These are phyloP conservation scores for Penicillium sp. DNA, from an alignment of 2,329 filamentous ascomycete species.

Conservation along the genomic window DNA sequence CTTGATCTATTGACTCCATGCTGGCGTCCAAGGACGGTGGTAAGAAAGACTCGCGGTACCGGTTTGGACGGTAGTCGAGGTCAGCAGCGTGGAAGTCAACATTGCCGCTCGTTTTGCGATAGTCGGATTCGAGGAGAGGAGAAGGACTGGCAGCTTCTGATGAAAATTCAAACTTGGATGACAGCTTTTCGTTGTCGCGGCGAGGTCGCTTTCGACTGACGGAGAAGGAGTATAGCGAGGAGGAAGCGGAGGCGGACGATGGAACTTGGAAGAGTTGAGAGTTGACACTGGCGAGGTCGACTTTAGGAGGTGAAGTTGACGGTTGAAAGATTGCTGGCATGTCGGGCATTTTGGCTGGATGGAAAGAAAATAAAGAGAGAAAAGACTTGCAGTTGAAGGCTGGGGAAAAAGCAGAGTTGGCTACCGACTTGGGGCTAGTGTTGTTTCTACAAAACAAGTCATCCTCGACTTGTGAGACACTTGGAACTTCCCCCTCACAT, in stretches of 20 bases:
- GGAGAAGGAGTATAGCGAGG: constrained; percentile 36
- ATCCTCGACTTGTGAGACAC: not conserved
- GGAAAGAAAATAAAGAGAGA: not conserved
- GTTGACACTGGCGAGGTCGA: constrained; percentile 37
- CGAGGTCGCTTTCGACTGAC: constrained; percentile 33
- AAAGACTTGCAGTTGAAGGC: not conserved
- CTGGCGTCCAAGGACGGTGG: constrained; percentile 27
- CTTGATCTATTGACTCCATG: constrained; percentile 22
- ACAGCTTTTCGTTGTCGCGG: constrained; percentile 25
- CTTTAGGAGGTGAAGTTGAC: constrained; percentile 35
- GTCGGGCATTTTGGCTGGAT: constrained; percentile 18
- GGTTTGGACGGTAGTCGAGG: constrained; percentile 41
- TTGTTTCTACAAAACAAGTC: not conserved
- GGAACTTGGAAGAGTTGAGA: constrained; percentile 39
- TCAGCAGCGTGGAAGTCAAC: constrained; percentile 26
- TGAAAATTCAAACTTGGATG: constrained; percentile 22
- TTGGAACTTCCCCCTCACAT: not conserved
- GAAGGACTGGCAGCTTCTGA: constrained; percentile 31
- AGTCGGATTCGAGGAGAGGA: constrained; percentile 38
- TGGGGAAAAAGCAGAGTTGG: not conserved
- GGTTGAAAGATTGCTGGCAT: constrained; percentile 36
- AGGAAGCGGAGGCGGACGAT: constrained; percentile 34
- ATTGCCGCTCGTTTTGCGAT: constrained; percentile 34
- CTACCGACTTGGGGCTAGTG: not conserved
- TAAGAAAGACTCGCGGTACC: constrained; percentile 34